A percentile compares a stretch with the other conserved stretches of the same genome.
These are phyloP conservation scores for Datura wrightii DNA, from an alignment of 257 asterid species.

Conservation along the genomic window DNA sequence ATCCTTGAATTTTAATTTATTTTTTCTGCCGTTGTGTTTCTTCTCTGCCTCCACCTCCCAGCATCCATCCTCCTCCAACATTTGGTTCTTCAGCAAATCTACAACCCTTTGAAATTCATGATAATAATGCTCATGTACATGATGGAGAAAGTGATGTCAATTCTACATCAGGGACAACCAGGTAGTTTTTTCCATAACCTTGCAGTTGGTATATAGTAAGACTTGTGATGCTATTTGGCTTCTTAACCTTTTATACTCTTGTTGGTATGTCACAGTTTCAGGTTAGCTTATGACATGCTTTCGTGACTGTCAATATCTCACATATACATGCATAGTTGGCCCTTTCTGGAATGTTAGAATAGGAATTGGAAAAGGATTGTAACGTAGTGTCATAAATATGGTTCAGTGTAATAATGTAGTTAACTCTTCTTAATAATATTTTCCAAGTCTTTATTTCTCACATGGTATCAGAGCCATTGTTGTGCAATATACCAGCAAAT, in stretches of 20 bases:
- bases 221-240: slow-evolving; percentile 18
- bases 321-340: not conserved
- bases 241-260: not conserved
- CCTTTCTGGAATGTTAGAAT: not conserved
- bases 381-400: not conserved
- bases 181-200: slow-evolving; percentile 33
- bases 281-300: not conserved
- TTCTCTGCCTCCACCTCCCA: not conserved
- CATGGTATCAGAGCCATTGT: not conserved
- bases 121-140: slow-evolving; percentile 34
- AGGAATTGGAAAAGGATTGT: not conserved
- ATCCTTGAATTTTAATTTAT: not conserved
- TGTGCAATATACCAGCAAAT: not conserved
- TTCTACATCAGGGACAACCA: slow-evolving; percentile 42
- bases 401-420: not conserved
- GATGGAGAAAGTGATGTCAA: slow-evolving; percentile 41
- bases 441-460: not conserved
- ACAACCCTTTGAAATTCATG: slow-evolving; percentile 48
- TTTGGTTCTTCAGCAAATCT: slow-evolving; percentile 60
- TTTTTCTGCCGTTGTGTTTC: not conserved
- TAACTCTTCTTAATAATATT: not conserved
- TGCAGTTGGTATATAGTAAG: not conserved
- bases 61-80: slow-evolving; percentile 60
- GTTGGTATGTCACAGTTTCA: not conserved
- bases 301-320: not conserved